Percentiles rank a stretch among this genome's conserved stretches.
Conservation (phyloP, 352 stramenopile species). For the Phytophthora agathidicida region DNA sequence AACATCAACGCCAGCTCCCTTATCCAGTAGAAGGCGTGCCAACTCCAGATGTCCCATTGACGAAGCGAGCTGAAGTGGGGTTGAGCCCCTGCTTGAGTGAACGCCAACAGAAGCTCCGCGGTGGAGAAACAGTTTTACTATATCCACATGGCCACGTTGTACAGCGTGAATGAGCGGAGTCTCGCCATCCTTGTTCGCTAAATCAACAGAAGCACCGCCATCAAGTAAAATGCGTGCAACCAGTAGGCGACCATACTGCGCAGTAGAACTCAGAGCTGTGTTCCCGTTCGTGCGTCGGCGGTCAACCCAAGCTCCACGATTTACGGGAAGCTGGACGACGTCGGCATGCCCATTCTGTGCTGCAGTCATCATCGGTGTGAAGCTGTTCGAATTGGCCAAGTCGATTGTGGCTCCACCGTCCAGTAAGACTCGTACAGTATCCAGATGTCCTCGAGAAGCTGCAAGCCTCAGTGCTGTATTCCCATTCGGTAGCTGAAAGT, state of each 20-base stretch:
- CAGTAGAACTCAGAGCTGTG: background rate
- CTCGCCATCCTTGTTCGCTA: background rate
- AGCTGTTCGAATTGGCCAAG: slow-evolving; percentile 4
- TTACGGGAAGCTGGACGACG: background rate
- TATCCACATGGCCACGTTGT: background rate
- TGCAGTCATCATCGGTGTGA: background rate
- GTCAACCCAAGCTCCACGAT: background rate
- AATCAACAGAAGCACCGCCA: slow-evolving; percentile 2
- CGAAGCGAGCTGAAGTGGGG: background rate
- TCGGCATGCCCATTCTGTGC: slow-evolving; percentile 1
- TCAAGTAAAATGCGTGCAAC: slow-evolving; percentile 1
- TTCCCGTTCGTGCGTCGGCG: slow-evolving; percentile 2
- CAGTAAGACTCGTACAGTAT: slow-evolving; percentile 2
- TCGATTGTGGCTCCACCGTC: background rate
- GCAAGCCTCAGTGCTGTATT: slow-evolving; percentile 3
- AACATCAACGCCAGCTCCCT: background rate
- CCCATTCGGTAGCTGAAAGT: slow-evolving; percentile 1
- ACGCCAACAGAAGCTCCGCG: background rate
- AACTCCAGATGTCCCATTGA: slow-evolving; percentile 1
- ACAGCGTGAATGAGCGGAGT: background rate
- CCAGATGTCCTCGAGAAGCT: background rate
- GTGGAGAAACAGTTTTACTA: background rate
- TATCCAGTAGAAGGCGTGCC: background rate
- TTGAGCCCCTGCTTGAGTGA: background rate
- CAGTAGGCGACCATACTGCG: background rate